Conservation (phyloP, 495 filamentous ascomycete species). For the Rostrohypoxylon terebratum region DNA sequence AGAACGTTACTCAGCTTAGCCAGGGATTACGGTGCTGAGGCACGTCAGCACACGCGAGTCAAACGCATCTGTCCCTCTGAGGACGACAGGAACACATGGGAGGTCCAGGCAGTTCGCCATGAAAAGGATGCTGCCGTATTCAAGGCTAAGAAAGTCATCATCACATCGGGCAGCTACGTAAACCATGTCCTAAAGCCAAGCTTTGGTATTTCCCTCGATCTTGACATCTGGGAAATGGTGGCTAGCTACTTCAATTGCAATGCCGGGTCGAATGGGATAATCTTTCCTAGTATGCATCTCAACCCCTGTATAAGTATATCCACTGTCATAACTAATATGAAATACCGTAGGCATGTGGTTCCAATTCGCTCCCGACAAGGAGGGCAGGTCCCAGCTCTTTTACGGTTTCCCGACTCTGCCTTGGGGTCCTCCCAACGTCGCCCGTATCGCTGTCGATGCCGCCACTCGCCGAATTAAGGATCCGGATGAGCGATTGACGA, state of each 20-base stretch:
- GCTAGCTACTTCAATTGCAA: conserved; percentile 3
- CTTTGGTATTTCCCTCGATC: conserved; percentile 1
- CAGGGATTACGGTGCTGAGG: neutral
- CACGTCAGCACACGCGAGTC: neutral
- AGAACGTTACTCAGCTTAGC: neutral
- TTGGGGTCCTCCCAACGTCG: neutral
- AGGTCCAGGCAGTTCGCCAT: neutral
- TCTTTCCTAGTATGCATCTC: neutral
- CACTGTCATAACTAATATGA: neutral
- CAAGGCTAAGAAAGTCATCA: neutral
- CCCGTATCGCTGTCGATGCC: neutral
- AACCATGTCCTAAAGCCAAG: conserved; percentile 1
- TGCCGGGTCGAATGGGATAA: neutral
- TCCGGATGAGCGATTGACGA: neutral
- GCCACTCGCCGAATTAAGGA: neutral
- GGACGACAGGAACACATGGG: neutral
- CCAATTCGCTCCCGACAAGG: conserved; percentile 2
- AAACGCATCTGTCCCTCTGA: neutral
- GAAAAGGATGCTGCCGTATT: neutral
- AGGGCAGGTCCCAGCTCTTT: neutral
- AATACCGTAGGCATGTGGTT: neutral
- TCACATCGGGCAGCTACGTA: neutral
- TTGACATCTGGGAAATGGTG: neutral
- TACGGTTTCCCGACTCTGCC: neutral
- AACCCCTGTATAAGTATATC: neutral